phyloP scores from a whole-genome alignment of 2,329 filamentous ascomycete species.

The Clarireedia homoeocarpa region DNA sequence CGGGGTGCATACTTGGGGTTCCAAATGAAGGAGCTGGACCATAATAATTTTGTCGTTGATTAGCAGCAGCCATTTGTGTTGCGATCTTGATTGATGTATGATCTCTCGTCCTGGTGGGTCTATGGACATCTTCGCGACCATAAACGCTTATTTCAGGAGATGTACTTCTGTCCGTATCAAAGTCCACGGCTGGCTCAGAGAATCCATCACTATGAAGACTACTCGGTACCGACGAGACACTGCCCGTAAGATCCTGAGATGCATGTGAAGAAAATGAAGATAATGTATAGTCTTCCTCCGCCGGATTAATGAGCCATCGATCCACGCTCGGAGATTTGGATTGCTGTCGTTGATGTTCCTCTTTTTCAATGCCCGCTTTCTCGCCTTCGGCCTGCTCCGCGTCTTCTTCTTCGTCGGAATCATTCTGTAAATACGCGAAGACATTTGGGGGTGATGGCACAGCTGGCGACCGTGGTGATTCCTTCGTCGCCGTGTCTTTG shows the following conservation, averaged over 20 bases:
- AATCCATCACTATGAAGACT: constrained; percentile 31
- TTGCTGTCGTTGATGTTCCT: constrained; percentile 6
- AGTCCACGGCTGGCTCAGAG: constrained; percentile 28
- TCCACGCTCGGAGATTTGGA: background rate
- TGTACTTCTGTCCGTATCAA: constrained; percentile 38
- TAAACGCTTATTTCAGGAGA: constrained; percentile 37
- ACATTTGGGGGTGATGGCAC: constrained; percentile 26
- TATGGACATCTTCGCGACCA: constrained; percentile 18
- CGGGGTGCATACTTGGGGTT: constrained; percentile 34
- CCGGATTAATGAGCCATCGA: constrained; percentile 13
- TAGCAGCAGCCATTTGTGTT: constrained; percentile 26
- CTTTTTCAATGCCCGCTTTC: background rate
- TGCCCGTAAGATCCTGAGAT: constrained; percentile 26
- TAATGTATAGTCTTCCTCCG: background rate
- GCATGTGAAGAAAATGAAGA: constrained; percentile 2
- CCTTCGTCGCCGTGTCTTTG: constrained; percentile 15
- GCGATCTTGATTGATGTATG: constrained; percentile 25
- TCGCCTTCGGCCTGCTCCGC: background rate
- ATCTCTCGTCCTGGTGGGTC: constrained; percentile 13
- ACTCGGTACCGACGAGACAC: constrained; percentile 27
- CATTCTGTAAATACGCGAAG: constrained; percentile 24
- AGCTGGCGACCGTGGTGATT: constrained; percentile 24
- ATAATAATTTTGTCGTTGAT: constrained; percentile 24
- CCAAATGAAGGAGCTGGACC: constrained; percentile 21
- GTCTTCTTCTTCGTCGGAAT: constrained; percentile 9